Percentiles rank a stretch among this genome's conserved stretches.
Evolutionary conservation across 1,139 yeast genomes (phyloP).

Genomic region (Yamadazyma diddensiae): DNA sequence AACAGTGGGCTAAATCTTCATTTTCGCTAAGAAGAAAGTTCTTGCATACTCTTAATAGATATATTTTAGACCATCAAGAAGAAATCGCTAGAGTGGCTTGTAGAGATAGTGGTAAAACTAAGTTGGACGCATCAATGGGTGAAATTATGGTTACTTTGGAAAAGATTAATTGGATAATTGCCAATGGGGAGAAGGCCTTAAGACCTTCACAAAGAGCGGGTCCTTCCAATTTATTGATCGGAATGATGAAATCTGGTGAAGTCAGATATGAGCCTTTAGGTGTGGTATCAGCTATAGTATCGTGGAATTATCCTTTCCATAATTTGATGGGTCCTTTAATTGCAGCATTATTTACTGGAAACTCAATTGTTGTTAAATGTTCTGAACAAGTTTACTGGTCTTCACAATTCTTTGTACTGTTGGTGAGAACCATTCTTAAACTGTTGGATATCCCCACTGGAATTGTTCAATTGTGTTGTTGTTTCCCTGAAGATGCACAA

Average conservation of each 20-base stretch:
- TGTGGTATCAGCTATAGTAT: conserved; percentile 85
- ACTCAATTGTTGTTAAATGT: conserved; percentile 86
- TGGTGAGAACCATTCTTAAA: conserved; percentile 68
- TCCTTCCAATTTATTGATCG: conserved; percentile 69
- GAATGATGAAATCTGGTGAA: conserved; percentile 83
- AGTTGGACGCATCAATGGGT: conserved; percentile 95
- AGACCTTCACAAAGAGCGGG: conserved; percentile 79
- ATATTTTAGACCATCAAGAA: conserved; percentile 77
- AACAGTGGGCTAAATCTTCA: conserved; percentile 52
- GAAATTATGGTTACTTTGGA: conserved; percentile 92
- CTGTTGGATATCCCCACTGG: conserved; percentile 76
- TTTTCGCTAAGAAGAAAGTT: conserved; percentile 68
- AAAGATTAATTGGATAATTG: conserved; percentile 83
- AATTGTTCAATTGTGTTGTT: conserved; percentile 75
- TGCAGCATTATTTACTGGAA: conserved; percentile 86
- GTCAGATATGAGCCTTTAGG: conserved; percentile 90
- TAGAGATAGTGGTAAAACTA: conserved; percentile 93
- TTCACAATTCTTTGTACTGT: conserved; percentile 66
- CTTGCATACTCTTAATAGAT: conserved; percentile 67
- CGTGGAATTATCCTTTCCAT: conserved; percentile 97
- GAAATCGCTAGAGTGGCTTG: conserved; percentile 89
- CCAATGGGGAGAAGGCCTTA: conserved; percentile 74
- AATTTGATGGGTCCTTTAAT: conserved; percentile 89
- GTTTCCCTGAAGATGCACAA: conserved; percentile 84
- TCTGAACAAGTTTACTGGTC: conserved; percentile 97